phyloP scores from a whole-genome alignment of 2,329 filamentous ascomycete genomes.

The Pseudopithomyces chartarum region DNA sequence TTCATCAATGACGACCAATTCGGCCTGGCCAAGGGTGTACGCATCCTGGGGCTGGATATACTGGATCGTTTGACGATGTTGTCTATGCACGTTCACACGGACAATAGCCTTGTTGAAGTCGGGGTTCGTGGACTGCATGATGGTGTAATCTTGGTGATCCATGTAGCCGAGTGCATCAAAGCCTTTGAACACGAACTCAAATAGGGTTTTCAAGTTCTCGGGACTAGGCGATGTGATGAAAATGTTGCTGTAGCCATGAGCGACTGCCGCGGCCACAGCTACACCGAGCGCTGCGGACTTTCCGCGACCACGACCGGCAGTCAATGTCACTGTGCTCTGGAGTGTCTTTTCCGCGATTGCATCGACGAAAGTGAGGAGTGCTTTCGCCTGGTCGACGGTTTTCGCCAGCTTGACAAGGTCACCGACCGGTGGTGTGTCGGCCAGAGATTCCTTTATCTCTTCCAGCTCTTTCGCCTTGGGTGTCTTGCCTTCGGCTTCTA shows the following conservation, averaged over 20 bases:
- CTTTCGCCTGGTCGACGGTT: constrained; percentile 95
- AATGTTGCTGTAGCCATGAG: constrained; percentile 97
- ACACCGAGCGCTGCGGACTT: constrained; percentile 97
- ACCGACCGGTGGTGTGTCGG: constrained; percentile 84
- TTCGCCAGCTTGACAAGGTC: constrained; percentile 82
- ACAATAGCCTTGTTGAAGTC: constrained; percentile 99
- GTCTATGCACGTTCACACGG: constrained; percentile 90
- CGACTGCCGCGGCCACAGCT: constrained; percentile 89
- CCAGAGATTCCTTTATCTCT: constrained; percentile 83
- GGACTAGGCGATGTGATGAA: constrained; percentile 98
- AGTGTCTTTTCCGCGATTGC: constrained; percentile 96
- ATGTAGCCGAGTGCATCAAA: constrained; percentile 94
- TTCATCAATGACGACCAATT: constrained; percentile 95
- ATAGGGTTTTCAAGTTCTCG: constrained; percentile 97
- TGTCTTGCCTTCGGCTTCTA: constrained; percentile 73
- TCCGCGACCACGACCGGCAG: constrained; percentile 90
- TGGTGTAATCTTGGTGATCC: constrained; percentile 96
- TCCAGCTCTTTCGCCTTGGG: constrained; percentile 77
- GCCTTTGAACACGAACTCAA: constrained; percentile 98
- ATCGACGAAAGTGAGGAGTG: constrained; percentile 94
- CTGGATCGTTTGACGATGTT: constrained; percentile 96
- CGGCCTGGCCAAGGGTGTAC: constrained; percentile 92
- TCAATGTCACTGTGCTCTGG: constrained; percentile 89
- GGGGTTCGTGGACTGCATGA: constrained; percentile 96
- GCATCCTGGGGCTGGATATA: constrained; percentile 97